Percentiles rank a stretch among this genome's conserved stretches.
phyloP scores from a whole-genome alignment of 805 yeast genomes.

The Ogataea methanolica region DNA sequence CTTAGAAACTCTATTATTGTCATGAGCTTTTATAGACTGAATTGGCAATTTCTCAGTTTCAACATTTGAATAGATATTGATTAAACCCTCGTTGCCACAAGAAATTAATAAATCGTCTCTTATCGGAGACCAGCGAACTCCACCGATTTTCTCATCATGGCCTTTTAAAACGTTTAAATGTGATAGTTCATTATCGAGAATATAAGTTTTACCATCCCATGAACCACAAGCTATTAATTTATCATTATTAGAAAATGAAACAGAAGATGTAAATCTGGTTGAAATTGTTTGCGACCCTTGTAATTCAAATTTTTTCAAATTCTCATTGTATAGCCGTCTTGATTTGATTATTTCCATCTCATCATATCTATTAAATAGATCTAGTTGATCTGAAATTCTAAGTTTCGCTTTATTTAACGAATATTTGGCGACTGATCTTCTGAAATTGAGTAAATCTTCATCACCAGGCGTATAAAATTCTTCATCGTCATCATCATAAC shows the following conservation, averaged over 20 bases:
- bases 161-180: constrained; percentile 29
- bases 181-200: constrained; percentile 42
- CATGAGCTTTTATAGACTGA: constrained; percentile 37
- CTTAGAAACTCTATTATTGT: constrained; percentile 50
- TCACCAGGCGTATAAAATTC: constrained; percentile 85
- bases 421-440: constrained; percentile 46
- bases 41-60: constrained; percentile 1
- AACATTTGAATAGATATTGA: constrained; percentile 19
- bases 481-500: constrained; percentile 56
- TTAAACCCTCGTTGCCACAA: constrained; percentile 43
- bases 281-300: constrained; percentile 70
- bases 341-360: constrained; percentile 8
- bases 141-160: constrained; percentile 67
- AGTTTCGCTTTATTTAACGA: constrained; percentile 45
- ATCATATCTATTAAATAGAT: constrained; percentile 29
- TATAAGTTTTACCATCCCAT: constrained; percentile 73
- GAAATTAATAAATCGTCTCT: constrained; percentile 24
- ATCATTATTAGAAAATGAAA: constrained; percentile 39
- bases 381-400: constrained; percentile 35
- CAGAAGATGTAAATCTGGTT: constrained; percentile 62
- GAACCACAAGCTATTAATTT: constrained; percentile 58
- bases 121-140: constrained; percentile 53
- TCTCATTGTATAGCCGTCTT: constrained; percentile 12
- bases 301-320: constrained; percentile 36
- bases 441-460: constrained; percentile 42